Conservation (phyloP, 352 stramenopile genomes). For the Phytophthora macrochlamydospora region DNA sequence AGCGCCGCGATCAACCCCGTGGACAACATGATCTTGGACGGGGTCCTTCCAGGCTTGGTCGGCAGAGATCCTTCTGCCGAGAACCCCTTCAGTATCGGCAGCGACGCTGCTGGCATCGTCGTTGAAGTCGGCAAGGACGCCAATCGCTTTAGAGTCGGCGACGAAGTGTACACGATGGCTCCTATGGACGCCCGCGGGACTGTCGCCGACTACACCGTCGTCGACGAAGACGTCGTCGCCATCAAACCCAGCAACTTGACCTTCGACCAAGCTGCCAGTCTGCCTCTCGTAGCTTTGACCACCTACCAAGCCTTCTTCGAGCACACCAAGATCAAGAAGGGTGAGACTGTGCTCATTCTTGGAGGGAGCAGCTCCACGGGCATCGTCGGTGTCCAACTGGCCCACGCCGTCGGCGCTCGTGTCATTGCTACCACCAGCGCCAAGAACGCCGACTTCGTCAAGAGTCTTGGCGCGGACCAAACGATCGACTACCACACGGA, state of each 20-base stretch:
- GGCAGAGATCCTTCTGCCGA: constrained; percentile 5
- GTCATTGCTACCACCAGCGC: constrained; percentile 36
- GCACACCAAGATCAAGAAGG: constrained; percentile 32
- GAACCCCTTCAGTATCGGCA: constrained; percentile 10
- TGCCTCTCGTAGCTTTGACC: constrained; percentile 35
- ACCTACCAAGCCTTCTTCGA: constrained; percentile 37
- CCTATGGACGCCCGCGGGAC: constrained; percentile 7
- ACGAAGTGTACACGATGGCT: constrained; percentile 12
- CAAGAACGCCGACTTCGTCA: constrained; percentile 29
- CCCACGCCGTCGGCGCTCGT: constrained; percentile 23
- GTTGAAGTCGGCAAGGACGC: constrained; percentile 9
- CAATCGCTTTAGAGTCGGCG: constrained; percentile 6
- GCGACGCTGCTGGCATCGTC: constrained; percentile 17
- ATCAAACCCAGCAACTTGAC: constrained; percentile 41
- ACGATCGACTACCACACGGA: constrained; percentile 40
- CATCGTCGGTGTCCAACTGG: constrained; percentile 40
- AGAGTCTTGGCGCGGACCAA: constrained; percentile 29
- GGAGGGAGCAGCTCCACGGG: constrained; percentile 36
- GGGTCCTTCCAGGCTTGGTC: neutral
- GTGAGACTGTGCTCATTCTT: constrained; percentile 41
- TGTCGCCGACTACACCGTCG: constrained; percentile 37
- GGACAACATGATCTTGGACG: constrained; percentile 21
- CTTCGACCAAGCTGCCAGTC: constrained; percentile 37
- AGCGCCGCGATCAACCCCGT: constrained; percentile 18
- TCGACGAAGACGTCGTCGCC: constrained; percentile 35